A percentile compares a stretch with the other conserved stretches of the same genome.
phyloP scores from a whole-genome alignment of 768 basidiomycete species.

The Suillus alpinus region DNA sequence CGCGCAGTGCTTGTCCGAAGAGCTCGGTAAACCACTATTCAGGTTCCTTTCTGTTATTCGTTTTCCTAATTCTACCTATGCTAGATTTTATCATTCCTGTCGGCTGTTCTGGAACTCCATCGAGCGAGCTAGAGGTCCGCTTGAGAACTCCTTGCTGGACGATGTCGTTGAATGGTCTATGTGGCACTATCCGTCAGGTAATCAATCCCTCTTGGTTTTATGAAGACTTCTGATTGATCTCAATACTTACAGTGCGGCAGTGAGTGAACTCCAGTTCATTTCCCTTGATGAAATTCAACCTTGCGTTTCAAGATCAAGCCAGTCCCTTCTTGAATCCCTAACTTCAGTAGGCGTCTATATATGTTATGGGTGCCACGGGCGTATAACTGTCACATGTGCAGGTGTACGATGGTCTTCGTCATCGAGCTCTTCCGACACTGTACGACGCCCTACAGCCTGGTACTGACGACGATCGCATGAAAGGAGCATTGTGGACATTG shows the following conservation, averaged over 20 bases:
- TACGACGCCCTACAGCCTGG: slow-evolving; percentile 61
- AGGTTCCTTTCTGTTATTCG: slow-evolving; percentile 1
- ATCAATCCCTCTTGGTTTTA: slow-evolving; percentile 4
- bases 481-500: slow-evolving; percentile 82
- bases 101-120: slow-evolving; percentile 71
- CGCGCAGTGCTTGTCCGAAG: slow-evolving; percentile 65
- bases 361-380: background rate
- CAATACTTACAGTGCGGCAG: slow-evolving; percentile 24
- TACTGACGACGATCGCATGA: slow-evolving; percentile 86
- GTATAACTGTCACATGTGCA: slow-evolving; percentile 20
- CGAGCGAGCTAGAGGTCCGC: slow-evolving; percentile 57
- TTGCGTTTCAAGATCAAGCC: slow-evolving; percentile 31
- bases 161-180: slow-evolving; percentile 74
- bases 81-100: slow-evolving; percentile 64
- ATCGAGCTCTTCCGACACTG: slow-evolving; percentile 58
- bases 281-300: slow-evolving; percentile 3
- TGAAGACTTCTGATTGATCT: slow-evolving; percentile 1
- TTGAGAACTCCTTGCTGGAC: slow-evolving; percentile 65
- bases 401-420: slow-evolving; percentile 68
- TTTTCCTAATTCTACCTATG: slow-evolving; percentile 1
- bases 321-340: slow-evolving; percentile 35
- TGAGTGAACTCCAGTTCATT: slow-evolving; percentile 13
- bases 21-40: slow-evolving; percentile 46
- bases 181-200: slow-evolving; percentile 66
- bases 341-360: slow-evolving; percentile 2